Evolutionary conservation across 1,284 basidiomycete genomes (phyloP).

Genomic region (Naganishia sp.): DNA sequence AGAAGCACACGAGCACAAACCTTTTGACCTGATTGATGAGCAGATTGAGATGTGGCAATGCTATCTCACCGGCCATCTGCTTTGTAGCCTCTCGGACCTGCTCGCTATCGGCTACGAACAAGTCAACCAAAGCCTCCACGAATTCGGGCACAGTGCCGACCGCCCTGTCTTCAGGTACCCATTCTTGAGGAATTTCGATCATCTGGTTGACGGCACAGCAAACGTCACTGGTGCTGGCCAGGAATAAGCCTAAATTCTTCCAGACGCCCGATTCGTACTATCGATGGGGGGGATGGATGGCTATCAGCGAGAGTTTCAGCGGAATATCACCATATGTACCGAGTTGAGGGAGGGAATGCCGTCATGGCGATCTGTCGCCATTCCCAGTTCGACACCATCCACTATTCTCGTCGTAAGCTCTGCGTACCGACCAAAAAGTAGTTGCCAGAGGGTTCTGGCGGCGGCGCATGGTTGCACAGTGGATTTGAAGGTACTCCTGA

Average conservation of each 20-base stretch:
- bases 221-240: constrained; percentile 72
- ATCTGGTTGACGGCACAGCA: constrained; percentile 51
- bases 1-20: background rate
- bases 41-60: constrained; percentile 24
- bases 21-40: constrained; percentile 23
- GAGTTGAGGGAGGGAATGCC: constrained; percentile 23
- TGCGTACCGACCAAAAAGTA: constrained; percentile 29
- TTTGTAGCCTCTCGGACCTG: constrained; percentile 26
- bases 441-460: constrained; percentile 24
- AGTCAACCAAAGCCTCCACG: constrained; percentile 28
- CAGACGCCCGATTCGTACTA: constrained; percentile 76
- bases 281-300: background rate
- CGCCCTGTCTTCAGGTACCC: constrained; percentile 11
- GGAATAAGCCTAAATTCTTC: constrained; percentile 81
- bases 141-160: constrained; percentile 17
- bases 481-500: constrained; percentile 19
- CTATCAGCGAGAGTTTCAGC: no score
- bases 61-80: constrained; percentile 29
- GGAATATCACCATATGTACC: background rate
- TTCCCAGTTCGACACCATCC: constrained; percentile 20
- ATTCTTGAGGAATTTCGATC: constrained; percentile 27
- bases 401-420: constrained; percentile 26
- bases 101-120: constrained; percentile 25
- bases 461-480: constrained; percentile 10
- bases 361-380: constrained; percentile 13